Base-by-base conservation (phyloP, 2,329 filamentous ascomycete species). In the Cladorrhinum sp. region DNA sequence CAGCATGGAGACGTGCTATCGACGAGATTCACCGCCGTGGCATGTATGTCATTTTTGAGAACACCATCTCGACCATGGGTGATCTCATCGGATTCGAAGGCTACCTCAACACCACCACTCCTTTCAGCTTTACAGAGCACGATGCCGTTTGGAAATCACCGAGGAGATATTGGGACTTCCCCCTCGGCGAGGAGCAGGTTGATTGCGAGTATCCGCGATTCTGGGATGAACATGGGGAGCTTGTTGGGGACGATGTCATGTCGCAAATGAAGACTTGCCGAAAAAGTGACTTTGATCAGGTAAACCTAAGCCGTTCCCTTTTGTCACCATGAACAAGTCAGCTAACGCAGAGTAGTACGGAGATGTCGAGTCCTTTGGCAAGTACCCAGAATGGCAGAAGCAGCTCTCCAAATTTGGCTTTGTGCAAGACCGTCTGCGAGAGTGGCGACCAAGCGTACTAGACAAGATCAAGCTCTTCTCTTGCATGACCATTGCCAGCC, bases 21-120 rank as follows among this genome's bases (percentile, higher is more conserved):
- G 73, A 78, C 8, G 83, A 83, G 50, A 84, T 87, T 22, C 85
- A 88, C 67, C 73, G 74, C 5, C 77, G 82, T 20, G 83, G 79
- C 60, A 88, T 88, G 85, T 88, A 88, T 71, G 82, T 88, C 45
- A 73, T 88, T n/a, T 72, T 88, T 60, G 85, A 88, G 69, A 87
- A 87, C 67, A 88, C 85, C 1, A 79, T 88, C 71, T 79, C 82
- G 50, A 88, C 85, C 72, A 78, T 88, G 79, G 81, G 82, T 50
- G 84, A 88, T 65, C 75, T 88, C 52, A 78, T 88, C 62, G 83
- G 82, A 8, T 88, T 87, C 68, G 75, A 86, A 55, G 84, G 82
- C 0, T 84, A 80, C 64, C 73, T 84, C 64, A 88, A 88, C 66
- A 73, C 69, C 2, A 82, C 82, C 9, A 79, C 85, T 0, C 81